Evolutionary conservation across 345 rosid genomes (phyloP).

Genomic region (Citrus trifoliata): DNA sequence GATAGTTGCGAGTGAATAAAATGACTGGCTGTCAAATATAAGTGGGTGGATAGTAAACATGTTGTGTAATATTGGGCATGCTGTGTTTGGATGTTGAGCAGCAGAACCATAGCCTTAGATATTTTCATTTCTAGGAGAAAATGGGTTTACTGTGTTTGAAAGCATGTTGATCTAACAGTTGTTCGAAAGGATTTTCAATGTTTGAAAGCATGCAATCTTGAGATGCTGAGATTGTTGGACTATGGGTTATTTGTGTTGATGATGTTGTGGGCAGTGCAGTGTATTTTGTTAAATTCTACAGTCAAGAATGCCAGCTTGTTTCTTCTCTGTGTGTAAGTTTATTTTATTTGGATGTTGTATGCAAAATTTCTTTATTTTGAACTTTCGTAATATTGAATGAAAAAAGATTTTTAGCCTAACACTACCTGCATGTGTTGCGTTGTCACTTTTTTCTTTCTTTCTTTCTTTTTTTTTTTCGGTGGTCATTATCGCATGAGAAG

Average conservation of each 20-base stretch:
- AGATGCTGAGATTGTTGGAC: neutral
- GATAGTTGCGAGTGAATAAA: neutral
- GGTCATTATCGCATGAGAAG: neutral
- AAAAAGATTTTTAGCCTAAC: neutral
- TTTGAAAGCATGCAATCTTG: too few species aligned
- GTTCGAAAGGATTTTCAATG: too few species aligned
- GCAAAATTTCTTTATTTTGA: neutral
- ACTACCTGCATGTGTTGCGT: neutral
- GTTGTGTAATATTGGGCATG: too few species aligned
- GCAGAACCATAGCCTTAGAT: too few species aligned
- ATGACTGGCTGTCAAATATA: too few species aligned
- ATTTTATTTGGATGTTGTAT: neutral
- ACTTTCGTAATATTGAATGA: neutral
- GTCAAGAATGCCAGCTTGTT: neutral
- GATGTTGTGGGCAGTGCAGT: neutral
- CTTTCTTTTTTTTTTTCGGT: neutral
- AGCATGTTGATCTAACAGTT: neutral
- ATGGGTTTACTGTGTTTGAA: neutral
- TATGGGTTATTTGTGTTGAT: neutral
- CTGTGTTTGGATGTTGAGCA: too few species aligned
- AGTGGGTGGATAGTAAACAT: too few species aligned
- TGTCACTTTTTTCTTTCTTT: too few species aligned
- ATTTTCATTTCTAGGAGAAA: neutral
- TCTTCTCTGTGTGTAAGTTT: neutral
- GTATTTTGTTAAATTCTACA: neutral